phyloP scores from a whole-genome alignment of 2,329 filamentous ascomycete genomes.

The Penicillium sp. region DNA sequence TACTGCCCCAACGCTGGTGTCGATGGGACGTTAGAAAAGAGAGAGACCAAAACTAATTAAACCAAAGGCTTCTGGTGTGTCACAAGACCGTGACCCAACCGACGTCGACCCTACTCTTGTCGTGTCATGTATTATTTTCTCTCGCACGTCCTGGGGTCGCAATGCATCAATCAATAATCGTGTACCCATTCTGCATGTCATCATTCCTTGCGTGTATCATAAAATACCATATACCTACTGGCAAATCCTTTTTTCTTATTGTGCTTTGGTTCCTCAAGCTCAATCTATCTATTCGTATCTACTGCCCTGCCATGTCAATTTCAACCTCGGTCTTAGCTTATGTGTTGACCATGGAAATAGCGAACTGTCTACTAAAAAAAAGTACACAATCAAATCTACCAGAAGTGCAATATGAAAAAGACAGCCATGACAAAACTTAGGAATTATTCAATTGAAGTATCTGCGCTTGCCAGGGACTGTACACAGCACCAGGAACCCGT shows the following conservation, averaged over 20 bases:
- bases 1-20: too few relatives aligned
- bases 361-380: background rate
- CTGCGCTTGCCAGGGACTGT: slow-evolving; percentile 7
- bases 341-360: background rate
- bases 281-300: background rate
- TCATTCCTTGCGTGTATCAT: background rate
- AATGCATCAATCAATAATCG: background rate
- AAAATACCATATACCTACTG: background rate
- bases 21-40: background rate
- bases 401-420: background rate
- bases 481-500: background rate
- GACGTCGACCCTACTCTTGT: background rate
- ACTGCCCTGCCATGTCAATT: background rate
- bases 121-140: background rate
- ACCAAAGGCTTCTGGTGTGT: background rate
- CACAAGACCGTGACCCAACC: background rate
- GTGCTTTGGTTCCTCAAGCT: background rate
- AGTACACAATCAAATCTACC: background rate
- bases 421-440: background rate
- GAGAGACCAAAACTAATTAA: background rate
- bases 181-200: background rate
- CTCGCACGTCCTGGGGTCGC: background rate
- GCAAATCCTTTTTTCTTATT: background rate
- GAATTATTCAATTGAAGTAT: slow-evolving; percentile 1
- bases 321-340: too few relatives aligned